Conservation (phyloP, 208 protist species). For the Trypanosoma conorhini region DNA sequence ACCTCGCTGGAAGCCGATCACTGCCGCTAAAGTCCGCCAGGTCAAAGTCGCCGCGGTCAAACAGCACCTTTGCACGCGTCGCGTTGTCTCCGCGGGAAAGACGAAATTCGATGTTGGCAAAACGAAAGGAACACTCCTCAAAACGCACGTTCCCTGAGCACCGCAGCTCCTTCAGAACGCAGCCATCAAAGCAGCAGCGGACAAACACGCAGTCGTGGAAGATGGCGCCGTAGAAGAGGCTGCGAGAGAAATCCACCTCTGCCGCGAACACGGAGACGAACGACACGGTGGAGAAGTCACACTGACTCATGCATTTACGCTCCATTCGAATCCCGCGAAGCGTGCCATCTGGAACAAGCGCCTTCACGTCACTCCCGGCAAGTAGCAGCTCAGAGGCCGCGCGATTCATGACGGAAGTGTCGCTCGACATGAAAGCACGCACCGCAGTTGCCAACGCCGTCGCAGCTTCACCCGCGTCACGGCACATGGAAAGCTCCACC, state of each 20-base stretch:
- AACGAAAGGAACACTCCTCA: conserved; percentile 50
- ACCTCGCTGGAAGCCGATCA: conserved; percentile 20
- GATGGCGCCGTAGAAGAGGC: conserved; percentile 49
- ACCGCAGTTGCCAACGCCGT: conserved; percentile 12
- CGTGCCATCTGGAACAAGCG: conserved; percentile 40
- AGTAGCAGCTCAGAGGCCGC: conserved; percentile 44
- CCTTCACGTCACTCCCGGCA: conserved; percentile 64
- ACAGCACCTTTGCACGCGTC: conserved; percentile 21
- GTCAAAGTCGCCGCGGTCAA: conserved; percentile 70
- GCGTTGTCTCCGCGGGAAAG: neutral
- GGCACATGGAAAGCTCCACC: neutral
- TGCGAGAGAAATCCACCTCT: conserved; percentile 56
- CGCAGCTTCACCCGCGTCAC: neutral
- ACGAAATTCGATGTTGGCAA: conserved; percentile 47
- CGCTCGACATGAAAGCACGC: conserved; percentile 15
- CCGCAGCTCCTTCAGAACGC: conserved; percentile 42
- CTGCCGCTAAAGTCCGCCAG: conserved; percentile 60
- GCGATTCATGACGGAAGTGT: conserved; percentile 7
- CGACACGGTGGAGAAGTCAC: conserved; percentile 56
- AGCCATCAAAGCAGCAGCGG: conserved; percentile 59
- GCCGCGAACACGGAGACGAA: conserved; percentile 40
- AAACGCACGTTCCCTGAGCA: conserved; percentile 39
- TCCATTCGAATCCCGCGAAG: conserved; percentile 35
- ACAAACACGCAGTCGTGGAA: conserved; percentile 46
- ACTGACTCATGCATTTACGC: conserved; percentile 39